Conservation (phyloP, 2,329 filamentous ascomycete genomes). For the Pestalotiopsis fici region DNA sequence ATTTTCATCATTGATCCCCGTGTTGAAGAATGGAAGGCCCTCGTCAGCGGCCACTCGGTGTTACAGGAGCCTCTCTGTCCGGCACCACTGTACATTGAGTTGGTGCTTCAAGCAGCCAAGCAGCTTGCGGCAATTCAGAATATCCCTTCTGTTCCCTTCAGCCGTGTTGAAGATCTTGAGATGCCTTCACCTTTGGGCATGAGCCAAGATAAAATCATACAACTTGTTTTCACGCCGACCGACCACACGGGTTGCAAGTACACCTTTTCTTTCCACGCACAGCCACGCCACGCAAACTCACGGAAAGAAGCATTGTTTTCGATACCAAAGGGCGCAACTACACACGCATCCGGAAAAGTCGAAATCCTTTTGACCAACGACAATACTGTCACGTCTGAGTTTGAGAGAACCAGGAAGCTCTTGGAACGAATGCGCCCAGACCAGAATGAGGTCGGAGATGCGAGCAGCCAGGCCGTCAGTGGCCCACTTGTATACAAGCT, state of each 20-base stretch:
- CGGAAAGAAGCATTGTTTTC: no score
- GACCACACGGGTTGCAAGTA: background rate
- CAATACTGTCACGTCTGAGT: background rate
- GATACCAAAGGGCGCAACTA: background rate
- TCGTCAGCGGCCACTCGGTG: background rate
- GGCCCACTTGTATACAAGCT: background rate
- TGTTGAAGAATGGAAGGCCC: background rate
- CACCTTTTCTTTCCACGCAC: background rate
- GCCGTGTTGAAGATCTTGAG: background rate
- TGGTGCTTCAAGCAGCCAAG: background rate
- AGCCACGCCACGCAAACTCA: no score
- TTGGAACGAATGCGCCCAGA: background rate
- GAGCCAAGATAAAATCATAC: background rate
- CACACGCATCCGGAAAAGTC: background rate
- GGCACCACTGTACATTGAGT: background rate
- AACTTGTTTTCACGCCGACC: background rate
- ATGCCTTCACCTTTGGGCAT: background rate
- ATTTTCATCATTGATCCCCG: background rate
- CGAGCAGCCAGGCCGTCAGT: background rate
- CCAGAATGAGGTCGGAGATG: background rate
- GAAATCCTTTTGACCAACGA: no score
- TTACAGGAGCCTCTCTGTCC: background rate
- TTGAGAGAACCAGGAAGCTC: background rate
- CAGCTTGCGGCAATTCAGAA: background rate
- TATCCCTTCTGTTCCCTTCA: background rate